Base-by-base conservation (phyloP, 2,329 filamentous ascomycete genomes). In the Diplocarpon mali region DNA sequence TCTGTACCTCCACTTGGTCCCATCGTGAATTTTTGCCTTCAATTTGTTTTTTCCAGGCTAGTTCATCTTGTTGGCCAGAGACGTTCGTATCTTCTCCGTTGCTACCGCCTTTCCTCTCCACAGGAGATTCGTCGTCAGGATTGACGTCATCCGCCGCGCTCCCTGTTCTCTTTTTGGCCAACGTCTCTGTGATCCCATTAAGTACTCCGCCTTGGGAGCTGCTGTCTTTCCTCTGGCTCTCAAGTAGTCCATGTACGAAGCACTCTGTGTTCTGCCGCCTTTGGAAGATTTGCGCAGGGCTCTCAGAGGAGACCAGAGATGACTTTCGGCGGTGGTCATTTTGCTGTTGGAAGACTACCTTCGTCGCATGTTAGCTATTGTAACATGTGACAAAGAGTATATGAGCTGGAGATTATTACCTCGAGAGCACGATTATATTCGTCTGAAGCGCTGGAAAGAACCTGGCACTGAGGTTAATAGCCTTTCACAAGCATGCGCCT, bases 251-350 rank as follows among this genome's bases (percentile, higher is more conserved):
- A 58, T 83, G 79, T 28, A 83, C 78, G 31, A 81, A 69, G 53
- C 78, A 83, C 56, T 78, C 74, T 11, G 73, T 72, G 53, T 69
- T 69, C 48, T 64, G 61, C 27, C 62, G 55, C 35, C 60, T 55
- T 6, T 58, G 59, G 9, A 67, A 55, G 40, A 65, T 52, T 5
- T 67, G 67, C 7, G 57, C 50, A 13, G 63, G 55, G 2, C 65
- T 57, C 27, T 80, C 75, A 39, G 66, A 65, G 4, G 69, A 60
- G 11, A 80, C 73, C 39, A 83, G 68, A 11, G 78, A 83, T 56
- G 76, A 80, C 64, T 83, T 83, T 47, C 79, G 72, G 16, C 79
- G 73, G 55, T 80, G 78, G 0, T 71, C 69, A 52, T 74, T 80
- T 32, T 69, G 63, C 1, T 73, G 64, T 49, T 83, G 78, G 56